Evolutionary conservation across 192 early-diverging fungal species (phyloP), one percentile per base, ranked within the genome.

Genomic region (Dissophora ornata): DNA sequence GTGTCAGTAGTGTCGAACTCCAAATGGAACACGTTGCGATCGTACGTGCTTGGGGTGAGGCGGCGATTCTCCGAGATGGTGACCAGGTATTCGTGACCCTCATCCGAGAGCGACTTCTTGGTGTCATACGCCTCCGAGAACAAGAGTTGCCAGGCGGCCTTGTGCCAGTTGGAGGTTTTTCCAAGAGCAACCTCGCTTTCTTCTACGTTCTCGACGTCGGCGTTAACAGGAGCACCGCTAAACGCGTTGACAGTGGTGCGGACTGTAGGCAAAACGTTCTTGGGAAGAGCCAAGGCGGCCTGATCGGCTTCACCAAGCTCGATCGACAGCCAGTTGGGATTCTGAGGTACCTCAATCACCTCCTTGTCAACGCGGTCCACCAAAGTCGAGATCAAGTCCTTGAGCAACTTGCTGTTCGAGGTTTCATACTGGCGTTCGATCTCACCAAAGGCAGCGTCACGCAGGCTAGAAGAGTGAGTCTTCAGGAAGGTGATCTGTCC

Each of bases 1-100:
- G 92, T 92, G 49, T 81, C 83, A 40, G 83, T 84, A 24, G 90
- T 94, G 68, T 97, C 96, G 69, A 98, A 94, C 79, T 98, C 96
- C 36, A 98, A 86, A 80, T 98, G 96, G 90, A 98, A 95, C 15
- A 98, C 92, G 71, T 97, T 96, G 65, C 96, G 94, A 67, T 98
- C 96, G 82, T 98, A 98, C 34, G 81, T 74, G 6, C 75, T 71
- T 7, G 96, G 95, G 8, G 96, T 98, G 57, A 98, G 83, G n/a
- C 95, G 91, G 28, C 83, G 67, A 81, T 92, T 93, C 57, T 92
- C 91, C 11, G 89, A 87, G 36, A 92, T 83, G 41, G 63, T 88
- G 58, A 94, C 87, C 16, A 81, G 45, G 67, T 81, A 91, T 8
- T 87, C 87, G 25, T 88, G 74, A 44, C 85, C 90, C 54, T 93